These are phyloP conservation scores for Lentinula guzmanii DNA, from an alignment of 768 basidiomycete genomes.

Conservation along the genomic window DNA sequence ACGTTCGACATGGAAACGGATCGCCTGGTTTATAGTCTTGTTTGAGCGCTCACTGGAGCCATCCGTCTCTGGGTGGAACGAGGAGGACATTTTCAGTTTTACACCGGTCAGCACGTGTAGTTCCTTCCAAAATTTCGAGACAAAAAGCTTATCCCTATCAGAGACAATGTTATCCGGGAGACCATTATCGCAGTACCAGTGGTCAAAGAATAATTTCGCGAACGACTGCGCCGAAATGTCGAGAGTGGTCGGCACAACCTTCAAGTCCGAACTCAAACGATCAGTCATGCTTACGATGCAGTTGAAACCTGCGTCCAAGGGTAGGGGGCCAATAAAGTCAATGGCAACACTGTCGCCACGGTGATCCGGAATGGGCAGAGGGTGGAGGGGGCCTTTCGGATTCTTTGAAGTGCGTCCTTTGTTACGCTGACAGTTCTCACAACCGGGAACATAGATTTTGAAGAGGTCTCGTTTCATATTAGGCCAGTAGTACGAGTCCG, in stretches of 20 bases:
- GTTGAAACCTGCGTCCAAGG: constrained; percentile 14
- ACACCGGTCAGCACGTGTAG: too few relatives aligned
- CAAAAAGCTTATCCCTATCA: too few relatives aligned
- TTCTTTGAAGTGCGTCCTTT: constrained; percentile 15
- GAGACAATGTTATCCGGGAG: too few relatives aligned
- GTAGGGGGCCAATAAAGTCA: constrained; percentile 21
- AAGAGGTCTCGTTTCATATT: constrained; percentile 18
- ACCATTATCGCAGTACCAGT: too few relatives aligned
- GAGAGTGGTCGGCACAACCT: constrained; percentile 11
- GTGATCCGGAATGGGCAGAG: constrained; percentile 11
- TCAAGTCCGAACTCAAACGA: constrained; percentile 9
- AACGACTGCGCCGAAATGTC: too few relatives aligned
- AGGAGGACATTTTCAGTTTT: constrained; percentile 19
- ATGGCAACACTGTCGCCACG: constrained; percentile 10
- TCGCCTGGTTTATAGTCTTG: neutral
- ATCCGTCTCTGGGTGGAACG: constrained; percentile 30
- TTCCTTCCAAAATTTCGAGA: too few relatives aligned
- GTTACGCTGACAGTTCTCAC: constrained; percentile 20
- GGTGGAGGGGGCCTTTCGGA: constrained; percentile 13
- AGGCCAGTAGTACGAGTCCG: constrained; percentile 11
- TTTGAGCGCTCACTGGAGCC: constrained; percentile 19
- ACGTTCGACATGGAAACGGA: constrained; percentile 16
- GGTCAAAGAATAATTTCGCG: too few relatives aligned
- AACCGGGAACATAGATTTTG: constrained; percentile 16
- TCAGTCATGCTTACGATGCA: constrained; percentile 15